Evolutionary conservation across 108 stramenopile species (phyloP).

Genomic region (Asterionellopsis glacialis): DNA sequence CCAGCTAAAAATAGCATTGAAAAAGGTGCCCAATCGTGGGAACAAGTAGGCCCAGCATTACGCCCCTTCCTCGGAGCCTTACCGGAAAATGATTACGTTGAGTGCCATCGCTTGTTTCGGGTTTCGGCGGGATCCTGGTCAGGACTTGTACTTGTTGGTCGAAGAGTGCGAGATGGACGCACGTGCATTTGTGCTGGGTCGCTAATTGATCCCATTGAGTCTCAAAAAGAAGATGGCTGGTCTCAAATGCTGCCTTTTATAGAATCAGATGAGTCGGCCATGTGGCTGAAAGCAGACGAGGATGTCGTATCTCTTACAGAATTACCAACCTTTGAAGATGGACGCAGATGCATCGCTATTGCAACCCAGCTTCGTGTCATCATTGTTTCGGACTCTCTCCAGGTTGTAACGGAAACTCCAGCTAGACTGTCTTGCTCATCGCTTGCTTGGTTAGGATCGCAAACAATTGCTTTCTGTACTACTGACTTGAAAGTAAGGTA

Average conservation of each 20-base stretch:
- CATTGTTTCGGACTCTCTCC: slow-evolving; percentile 47
- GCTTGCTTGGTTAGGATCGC: slow-evolving; percentile 69
- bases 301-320: slow-evolving; percentile 42
- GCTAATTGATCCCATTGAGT: slow-evolving; percentile 22
- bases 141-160: slow-evolving; percentile 38
- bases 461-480: slow-evolving; percentile 65
- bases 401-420: slow-evolving; percentile 40
- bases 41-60: slow-evolving; percentile 26
- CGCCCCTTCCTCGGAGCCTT: slow-evolving; percentile 43
- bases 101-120: slow-evolving; percentile 45
- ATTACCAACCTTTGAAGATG: slow-evolving; percentile 46
- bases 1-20: slow-evolving; percentile 20
- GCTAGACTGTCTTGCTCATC: slow-evolving; percentile 28
- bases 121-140: slow-evolving; percentile 33
- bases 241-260: slow-evolving; percentile 28
- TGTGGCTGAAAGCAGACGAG: slow-evolving; percentile 64
- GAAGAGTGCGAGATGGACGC: slow-evolving; percentile 22
- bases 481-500: slow-evolving; percentile 47
- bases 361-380: slow-evolving; percentile 64
- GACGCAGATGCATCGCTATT: slow-evolving; percentile 48
- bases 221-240: slow-evolving; percentile 19
- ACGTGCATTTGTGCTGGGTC: slow-evolving; percentile 47
- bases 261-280: slow-evolving; percentile 12
- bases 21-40: slow-evolving; percentile 35
- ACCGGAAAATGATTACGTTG: slow-evolving; percentile 36